A percentile compares a stretch with the other conserved stretches of the same genome.
Evolutionary conservation across 805 yeast species (phyloP).

Genomic region (Saturnispora galanensis): DNA sequence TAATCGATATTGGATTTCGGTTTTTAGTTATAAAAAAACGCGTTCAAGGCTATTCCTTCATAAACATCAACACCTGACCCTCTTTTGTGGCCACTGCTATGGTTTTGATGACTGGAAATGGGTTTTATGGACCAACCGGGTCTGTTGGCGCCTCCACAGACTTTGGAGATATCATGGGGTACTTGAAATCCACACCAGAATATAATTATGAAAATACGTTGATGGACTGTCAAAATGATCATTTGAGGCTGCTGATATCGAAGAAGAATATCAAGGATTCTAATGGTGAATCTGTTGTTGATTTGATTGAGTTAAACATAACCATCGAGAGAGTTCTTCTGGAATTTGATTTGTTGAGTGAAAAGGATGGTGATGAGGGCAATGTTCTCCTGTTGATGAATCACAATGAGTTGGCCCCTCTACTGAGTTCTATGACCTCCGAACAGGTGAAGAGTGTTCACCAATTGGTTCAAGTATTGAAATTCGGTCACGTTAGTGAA

Average conservation of each 20-base stretch:
- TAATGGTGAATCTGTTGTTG: neutral
- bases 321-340: slow-evolving; percentile 13
- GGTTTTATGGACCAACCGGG: too few species aligned
- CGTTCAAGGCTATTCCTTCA: too few species aligned
- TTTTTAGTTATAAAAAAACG: too few species aligned
- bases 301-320: slow-evolving; percentile 11
- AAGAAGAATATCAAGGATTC: neutral
- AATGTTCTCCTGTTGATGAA: neutral
- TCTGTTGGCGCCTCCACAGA: too few species aligned
- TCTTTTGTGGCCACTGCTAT: too few species aligned
- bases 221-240: neutral
- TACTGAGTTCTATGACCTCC: neutral
- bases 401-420: neutral
- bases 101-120: too few species aligned
- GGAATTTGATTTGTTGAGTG: slow-evolving; percentile 6
- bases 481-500: slow-evolving; percentile 11
- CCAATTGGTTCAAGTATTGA: slow-evolving; percentile 10
- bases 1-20: too few species aligned
- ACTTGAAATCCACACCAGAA: too few species aligned
- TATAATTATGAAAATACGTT: neutral
- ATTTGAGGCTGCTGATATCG: neutral
- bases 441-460: neutral
- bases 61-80: too few species aligned
- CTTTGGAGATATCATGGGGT: too few species aligned
- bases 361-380: neutral